phyloP scores from a whole-genome alignment of 1,139 yeast species.

The Candida pseudoviswanathii region DNA sequence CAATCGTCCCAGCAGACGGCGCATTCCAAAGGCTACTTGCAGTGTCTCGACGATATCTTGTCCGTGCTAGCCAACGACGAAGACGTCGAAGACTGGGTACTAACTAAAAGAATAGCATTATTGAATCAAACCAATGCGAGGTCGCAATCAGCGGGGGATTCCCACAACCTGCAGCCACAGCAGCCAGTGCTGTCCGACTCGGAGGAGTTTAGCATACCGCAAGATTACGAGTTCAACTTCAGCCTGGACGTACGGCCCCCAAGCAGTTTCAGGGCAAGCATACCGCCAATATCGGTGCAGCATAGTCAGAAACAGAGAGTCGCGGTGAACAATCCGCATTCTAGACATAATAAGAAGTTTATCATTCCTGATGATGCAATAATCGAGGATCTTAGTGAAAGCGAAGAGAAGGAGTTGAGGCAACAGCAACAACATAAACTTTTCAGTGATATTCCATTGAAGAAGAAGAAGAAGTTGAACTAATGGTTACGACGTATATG shows the following conservation, averaged over 20 bases:
- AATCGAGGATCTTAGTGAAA: slow-evolving; percentile 11
- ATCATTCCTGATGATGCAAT: slow-evolving; percentile 10
- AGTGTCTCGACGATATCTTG: slow-evolving; percentile 57
- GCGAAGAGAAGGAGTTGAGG: slow-evolving; percentile 10
- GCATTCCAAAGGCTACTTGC: slow-evolving; percentile 56
- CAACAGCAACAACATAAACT: slow-evolving; percentile 6
- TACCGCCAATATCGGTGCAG: slow-evolving; percentile 48
- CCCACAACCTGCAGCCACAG: not conserved
- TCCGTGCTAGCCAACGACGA: slow-evolving; percentile 47
- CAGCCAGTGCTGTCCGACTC: slow-evolving; percentile 2
- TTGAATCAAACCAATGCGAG: slow-evolving; percentile 19
- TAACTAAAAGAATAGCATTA: slow-evolving; percentile 51
- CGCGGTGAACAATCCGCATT: slow-evolving; percentile 3
- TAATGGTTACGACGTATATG: not conserved
- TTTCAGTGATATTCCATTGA: slow-evolving; percentile 12
- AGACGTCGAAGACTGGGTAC: slow-evolving; percentile 56
- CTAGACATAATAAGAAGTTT: slow-evolving; percentile 10
- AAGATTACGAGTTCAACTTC: slow-evolving; percentile 41
- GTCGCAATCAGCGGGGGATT: not conserved
- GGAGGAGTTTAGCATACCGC: slow-evolving; percentile 25
- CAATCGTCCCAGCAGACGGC: slow-evolving; percentile 45
- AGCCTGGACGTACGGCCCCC: slow-evolving; percentile 32
- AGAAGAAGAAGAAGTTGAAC: slow-evolving; percentile 13
- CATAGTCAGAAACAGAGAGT: slow-evolving; percentile 23
- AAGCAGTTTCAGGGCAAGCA: slow-evolving; percentile 45